A percentile compares a stretch with the other conserved stretches of the same genome.
phyloP scores from a whole-genome alignment of 2,329 filamentous ascomycete genomes.

The Colletotrichum gloeosporioides region DNA sequence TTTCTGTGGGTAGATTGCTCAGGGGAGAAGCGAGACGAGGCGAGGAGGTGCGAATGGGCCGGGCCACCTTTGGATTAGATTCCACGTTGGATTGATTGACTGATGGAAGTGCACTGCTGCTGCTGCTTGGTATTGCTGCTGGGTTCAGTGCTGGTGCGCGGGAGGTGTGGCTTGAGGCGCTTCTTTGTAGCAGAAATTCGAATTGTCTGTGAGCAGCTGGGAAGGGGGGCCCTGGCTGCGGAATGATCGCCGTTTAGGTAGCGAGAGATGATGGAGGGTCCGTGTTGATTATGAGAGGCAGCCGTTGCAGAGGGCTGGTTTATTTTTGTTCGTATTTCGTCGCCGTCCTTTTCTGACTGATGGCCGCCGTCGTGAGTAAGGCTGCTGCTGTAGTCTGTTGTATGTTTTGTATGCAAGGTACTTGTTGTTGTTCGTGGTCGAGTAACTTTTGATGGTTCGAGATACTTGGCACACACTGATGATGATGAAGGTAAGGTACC shows the following conservation, averaged over 20 bases:
- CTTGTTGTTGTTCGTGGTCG: neutral
- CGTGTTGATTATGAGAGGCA: neutral
- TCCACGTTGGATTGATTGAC: neutral
- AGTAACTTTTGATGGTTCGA: neutral
- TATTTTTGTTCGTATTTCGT: neutral
- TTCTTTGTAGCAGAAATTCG: conserved; percentile 21
- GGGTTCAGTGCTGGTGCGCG: neutral
- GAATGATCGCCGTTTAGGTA: conserved; percentile 21
- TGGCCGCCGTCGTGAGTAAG: neutral
- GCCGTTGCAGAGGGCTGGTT: neutral
- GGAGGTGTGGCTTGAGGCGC: conserved; percentile 17
- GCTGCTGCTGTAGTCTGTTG: neutral
- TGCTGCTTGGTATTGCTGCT: neutral
- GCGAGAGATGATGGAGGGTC: neutral
- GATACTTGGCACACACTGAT: neutral
- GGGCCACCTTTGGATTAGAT: neutral
- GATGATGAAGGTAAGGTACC: neutral
- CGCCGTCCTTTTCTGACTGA: neutral
- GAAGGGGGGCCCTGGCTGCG: conserved; percentile 1
- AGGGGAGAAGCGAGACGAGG: conserved; percentile 12
- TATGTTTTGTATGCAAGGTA: neutral
- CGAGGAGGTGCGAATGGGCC: neutral
- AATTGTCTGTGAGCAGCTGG: neutral
- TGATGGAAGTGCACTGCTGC: neutral
- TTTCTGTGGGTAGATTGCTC: neutral